Conservation (phyloP, 768 basidiomycete genomes). For the Suillus spraguei region DNA sequence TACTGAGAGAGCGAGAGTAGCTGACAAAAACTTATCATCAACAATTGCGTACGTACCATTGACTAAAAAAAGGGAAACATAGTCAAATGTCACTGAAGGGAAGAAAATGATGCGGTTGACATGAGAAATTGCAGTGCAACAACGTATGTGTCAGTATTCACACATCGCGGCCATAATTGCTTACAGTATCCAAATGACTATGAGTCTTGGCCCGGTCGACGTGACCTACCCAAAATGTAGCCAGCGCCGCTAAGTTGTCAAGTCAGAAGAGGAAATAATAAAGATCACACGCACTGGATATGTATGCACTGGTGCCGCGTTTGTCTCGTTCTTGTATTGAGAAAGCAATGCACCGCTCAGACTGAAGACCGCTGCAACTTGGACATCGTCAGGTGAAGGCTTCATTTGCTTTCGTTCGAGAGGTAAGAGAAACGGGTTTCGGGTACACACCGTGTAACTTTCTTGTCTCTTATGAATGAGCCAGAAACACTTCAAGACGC, state of each 20-base stretch:
- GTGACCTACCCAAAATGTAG: not conserved
- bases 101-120: not conserved
- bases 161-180: not conserved
- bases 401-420: not conserved
- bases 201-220: not conserved
- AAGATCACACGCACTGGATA: not conserved
- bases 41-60: conserved; percentile 49
- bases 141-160: not conserved
- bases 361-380: too few relatives aligned
- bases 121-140: not conserved
- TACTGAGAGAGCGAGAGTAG: conserved; percentile 45
- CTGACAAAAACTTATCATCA: conserved; percentile 52
- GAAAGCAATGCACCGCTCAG: not conserved
- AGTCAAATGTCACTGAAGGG: conserved; percentile 45
- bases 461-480: not conserved
- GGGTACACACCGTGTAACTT: not conserved
- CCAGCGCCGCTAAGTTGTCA: not conserved
- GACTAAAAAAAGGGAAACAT: conserved; percentile 54
- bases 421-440: not conserved
- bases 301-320: not conserved
- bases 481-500: not conserved
- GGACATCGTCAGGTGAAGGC: not conserved
- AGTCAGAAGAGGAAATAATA: not conserved
- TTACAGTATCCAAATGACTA: not conserved
- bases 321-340: not conserved